phyloP scores from a whole-genome alignment of 768 basidiomycete species.

The Rhodotorula diobovata region DNA sequence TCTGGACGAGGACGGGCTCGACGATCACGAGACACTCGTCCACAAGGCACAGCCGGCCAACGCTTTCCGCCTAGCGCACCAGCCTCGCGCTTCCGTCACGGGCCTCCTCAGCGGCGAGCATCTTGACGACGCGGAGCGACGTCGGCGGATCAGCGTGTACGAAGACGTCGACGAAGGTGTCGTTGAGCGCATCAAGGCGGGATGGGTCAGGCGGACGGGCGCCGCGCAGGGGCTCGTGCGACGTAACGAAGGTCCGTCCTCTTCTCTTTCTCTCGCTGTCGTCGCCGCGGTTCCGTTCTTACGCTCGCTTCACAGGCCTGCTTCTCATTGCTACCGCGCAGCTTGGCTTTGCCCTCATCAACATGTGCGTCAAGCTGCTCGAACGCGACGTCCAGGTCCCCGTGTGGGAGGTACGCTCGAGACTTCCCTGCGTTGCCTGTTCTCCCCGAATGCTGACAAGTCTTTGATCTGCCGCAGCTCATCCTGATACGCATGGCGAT shows the following conservation, averaged over 20 bases:
- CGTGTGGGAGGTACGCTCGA: slow-evolving; percentile 4
- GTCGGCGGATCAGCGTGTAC: not conserved
- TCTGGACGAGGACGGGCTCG: not conserved
- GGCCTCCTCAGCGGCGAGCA: no score
- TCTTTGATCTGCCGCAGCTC: not conserved
- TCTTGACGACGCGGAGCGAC: no score
- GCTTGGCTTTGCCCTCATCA: slow-evolving; percentile 24
- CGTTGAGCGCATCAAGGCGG: not conserved
- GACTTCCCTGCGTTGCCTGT: no score
- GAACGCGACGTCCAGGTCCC: not conserved
- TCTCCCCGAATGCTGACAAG: not conserved
- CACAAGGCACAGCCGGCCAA: not conserved
- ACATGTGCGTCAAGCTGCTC: slow-evolving; percentile 24
- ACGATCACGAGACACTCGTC: not conserved
- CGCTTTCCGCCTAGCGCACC: not conserved
- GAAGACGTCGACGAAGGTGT: not conserved
- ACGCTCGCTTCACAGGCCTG: slow-evolving; percentile 8
- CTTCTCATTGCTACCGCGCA: slow-evolving; percentile 22
- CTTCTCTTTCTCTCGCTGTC: not conserved
- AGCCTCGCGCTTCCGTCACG: not conserved
- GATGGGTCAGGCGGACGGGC: no score
- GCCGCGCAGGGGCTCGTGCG: not conserved
- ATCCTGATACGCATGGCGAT: slow-evolving; percentile 29
- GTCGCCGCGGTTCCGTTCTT: not conserved
- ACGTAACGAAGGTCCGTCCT: slow-evolving; percentile 6